A percentile compares a stretch with the other conserved stretches of the same genome.
Conservation (phyloP, 768 basidiomycete species). For the Leucocoprinus birnbaumii region DNA sequence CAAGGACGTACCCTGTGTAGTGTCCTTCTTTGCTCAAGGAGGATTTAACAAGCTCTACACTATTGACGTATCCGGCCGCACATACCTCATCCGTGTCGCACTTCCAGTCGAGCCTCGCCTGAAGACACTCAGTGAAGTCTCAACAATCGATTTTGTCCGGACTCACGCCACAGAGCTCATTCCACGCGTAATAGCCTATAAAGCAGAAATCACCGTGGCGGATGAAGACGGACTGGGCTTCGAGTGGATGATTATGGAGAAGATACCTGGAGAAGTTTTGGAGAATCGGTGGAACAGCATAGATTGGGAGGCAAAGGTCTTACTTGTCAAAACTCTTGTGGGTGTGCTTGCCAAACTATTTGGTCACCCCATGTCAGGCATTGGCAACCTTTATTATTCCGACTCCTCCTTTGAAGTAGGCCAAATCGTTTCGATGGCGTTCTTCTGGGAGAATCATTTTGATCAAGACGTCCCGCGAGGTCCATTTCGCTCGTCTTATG, state of each 20-base stretch:
- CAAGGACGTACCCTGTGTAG: too few species aligned
- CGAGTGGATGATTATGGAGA: too few species aligned
- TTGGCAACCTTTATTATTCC: too few species aligned
- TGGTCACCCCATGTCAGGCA: neutral
- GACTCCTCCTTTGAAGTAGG: neutral
- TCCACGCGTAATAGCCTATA: too few species aligned
- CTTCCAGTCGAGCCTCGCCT: conserved; percentile 2
- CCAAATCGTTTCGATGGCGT: neutral
- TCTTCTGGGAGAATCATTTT: neutral
- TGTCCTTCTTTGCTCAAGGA: too few species aligned
- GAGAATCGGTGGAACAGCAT: neutral
- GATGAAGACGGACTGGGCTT: too few species aligned
- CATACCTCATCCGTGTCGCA: too few species aligned
- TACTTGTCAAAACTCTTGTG: neutral
- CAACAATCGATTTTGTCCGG: neutral
- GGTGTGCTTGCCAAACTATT: neutral
- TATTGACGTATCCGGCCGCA: too few species aligned
- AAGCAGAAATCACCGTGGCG: too few species aligned
- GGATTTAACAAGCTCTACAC: too few species aligned
- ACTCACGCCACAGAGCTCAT: too few species aligned
- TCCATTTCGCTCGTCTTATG: neutral
- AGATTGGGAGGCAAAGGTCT: neutral
- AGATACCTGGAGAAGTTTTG: neutral
- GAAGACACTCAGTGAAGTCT: neutral
- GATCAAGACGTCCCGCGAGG: neutral